Evolutionary conservation across 2,329 filamentous ascomycete genomes (phyloP).

Genomic region (Amauroascus verrucosus): DNA sequence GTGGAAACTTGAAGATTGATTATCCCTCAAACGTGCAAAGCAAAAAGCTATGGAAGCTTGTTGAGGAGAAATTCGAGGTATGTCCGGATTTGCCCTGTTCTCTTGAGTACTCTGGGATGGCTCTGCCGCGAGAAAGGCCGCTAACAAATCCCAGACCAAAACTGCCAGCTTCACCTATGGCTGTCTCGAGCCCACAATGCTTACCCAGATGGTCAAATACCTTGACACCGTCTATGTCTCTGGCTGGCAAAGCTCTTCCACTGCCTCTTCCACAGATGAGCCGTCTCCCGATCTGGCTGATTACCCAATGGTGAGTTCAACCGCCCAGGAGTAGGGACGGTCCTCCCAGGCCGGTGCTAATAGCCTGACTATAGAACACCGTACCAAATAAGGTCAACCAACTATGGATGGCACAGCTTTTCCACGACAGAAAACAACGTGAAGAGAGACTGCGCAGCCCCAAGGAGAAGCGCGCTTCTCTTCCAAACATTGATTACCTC

Average conservation of each 20-base stretch:
- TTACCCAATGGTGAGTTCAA: constrained; percentile 69
- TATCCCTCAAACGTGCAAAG: constrained; percentile 81
- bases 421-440: constrained; percentile 98
- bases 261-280: constrained; percentile 87
- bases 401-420: constrained; percentile 95
- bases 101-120: too few species aligned
- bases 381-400: constrained; percentile 98
- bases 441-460: constrained; percentile 78
- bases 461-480: constrained; percentile 58
- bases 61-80: constrained; percentile 80
- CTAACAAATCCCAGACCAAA: constrained; percentile 63
- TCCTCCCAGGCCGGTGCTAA: background rate
- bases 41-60: constrained; percentile 89
- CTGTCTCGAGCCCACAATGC: constrained; percentile 93
- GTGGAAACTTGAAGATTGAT: constrained; percentile 79
- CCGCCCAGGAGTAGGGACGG: background rate
- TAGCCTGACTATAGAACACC: constrained; percentile 58
- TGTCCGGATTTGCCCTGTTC: constrained; percentile 17
- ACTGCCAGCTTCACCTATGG: constrained; percentile 93
- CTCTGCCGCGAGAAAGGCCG: too few species aligned
- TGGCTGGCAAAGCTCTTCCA: constrained; percentile 96
- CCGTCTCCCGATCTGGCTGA: constrained; percentile 95
- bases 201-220: constrained; percentile 99
- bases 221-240: constrained; percentile 98
- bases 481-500: constrained; percentile 82